phyloP scores from a whole-genome alignment of 2,329 filamentous ascomycete genomes.

The Tothia fuscella region DNA sequence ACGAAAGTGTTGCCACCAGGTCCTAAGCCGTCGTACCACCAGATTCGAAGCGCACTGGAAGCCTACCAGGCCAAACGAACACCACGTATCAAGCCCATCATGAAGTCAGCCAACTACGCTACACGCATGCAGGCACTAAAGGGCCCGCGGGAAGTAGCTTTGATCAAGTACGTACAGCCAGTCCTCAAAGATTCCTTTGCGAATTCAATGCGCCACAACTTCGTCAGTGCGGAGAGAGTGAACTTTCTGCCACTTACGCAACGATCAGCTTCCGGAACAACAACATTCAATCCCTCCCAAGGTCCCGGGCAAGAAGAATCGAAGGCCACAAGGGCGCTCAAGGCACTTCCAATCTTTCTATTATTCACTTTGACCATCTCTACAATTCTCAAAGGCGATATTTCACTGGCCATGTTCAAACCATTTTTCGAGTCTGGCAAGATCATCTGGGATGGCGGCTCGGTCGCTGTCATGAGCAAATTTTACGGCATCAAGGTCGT shows the following conservation, averaged over 20 bases:
- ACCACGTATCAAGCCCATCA: constrained; percentile 11
- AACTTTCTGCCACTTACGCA: too few species aligned
- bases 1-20: constrained; percentile 9
- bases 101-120: too few species aligned
- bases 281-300: constrained; percentile 20
- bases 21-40: constrained; percentile 2
- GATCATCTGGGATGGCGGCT: background rate
- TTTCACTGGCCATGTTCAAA: background rate
- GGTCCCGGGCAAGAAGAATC: constrained; percentile 19
- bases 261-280: too few species aligned
- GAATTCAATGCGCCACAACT: too few species aligned
- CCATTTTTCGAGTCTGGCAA: background rate
- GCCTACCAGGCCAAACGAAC: constrained; percentile 15
- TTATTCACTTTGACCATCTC: background rate
- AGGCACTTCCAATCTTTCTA: constrained; percentile 10
- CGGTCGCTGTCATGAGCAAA: too few species aligned
- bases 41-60: constrained; percentile 12
- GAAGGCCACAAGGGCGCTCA: constrained; percentile 9
- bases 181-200: too few species aligned
- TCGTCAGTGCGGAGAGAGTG: too few species aligned
- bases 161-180: too few species aligned
- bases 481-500: too few species aligned
- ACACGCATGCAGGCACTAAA: too few species aligned
- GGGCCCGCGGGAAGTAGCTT: too few species aligned
- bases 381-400: background rate